A percentile compares a stretch with the other conserved stretches of the same genome.
phyloP scores from a whole-genome alignment of 352 stramenopile species.

The Blastocystis hominis region DNA sequence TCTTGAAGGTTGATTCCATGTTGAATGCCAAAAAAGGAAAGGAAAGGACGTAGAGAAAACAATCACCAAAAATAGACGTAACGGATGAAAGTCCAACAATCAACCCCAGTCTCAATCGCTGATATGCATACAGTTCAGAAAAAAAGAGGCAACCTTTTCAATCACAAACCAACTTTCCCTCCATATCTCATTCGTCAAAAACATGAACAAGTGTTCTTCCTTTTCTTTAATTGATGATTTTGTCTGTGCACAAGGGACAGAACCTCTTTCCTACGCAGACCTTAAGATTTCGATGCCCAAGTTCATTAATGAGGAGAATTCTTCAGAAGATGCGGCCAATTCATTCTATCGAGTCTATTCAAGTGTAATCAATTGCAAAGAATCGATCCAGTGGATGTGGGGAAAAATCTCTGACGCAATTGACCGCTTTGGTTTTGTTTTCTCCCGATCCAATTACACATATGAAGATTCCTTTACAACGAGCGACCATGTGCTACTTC shows the following conservation, averaged over 20 bases:
- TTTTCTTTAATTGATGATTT: background rate
- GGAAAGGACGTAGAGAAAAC: too few relatives aligned
- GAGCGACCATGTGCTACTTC: background rate
- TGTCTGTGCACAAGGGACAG: background rate
- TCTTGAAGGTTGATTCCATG: too few relatives aligned
- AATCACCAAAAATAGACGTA: too few relatives aligned
- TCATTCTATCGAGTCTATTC: background rate
- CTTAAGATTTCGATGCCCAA: background rate
- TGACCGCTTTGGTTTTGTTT: background rate
- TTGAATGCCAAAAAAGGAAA: too few relatives aligned
- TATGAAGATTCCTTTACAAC: background rate
- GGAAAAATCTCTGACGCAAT: background rate
- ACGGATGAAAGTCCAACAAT: too few relatives aligned
- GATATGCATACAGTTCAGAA: too few relatives aligned
- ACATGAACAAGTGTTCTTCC: background rate
- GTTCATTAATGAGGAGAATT: background rate
- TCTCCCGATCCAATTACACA: background rate
- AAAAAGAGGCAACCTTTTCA: background rate
- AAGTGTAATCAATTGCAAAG: background rate
- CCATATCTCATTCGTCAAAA: background rate
- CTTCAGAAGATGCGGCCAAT: background rate
- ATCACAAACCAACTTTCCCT: background rate
- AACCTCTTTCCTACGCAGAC: background rate
- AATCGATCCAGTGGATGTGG: background rate
- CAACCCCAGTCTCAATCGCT: too few relatives aligned